Percentiles rank a stretch among this genome's conserved stretches.
Evolutionary conservation across 306 rosid species (phyloP).

Genomic region (Castanopsis chinensis): DNA sequence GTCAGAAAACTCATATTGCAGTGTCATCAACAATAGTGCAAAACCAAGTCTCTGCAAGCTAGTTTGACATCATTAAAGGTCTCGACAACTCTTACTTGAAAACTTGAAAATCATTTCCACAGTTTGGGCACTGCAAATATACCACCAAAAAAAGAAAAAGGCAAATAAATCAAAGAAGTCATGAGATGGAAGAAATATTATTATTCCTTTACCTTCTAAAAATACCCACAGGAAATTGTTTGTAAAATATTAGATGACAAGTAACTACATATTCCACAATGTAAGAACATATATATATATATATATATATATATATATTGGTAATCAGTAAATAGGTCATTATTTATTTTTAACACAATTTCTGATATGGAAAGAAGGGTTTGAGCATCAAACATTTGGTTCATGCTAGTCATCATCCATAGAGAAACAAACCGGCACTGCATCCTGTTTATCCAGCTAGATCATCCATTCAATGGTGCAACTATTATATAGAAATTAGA

Average conservation of each 20-base stretch:
- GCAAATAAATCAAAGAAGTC: slow-evolving; percentile 13
- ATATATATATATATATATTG: too few relatives aligned
- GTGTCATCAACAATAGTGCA: slow-evolving; percentile 3
- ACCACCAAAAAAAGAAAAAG: neutral
- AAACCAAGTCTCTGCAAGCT: slow-evolving; percentile 15
- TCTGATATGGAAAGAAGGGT: neutral
- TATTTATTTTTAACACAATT: too few relatives aligned
- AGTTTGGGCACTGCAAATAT: slow-evolving; percentile 88
- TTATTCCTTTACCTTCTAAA: neutral
- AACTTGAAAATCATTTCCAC: slow-evolving; percentile 92
- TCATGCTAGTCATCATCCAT: neutral
- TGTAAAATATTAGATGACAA: too few relatives aligned
- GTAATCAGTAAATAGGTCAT: too few relatives aligned
- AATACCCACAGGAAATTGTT: neutral
- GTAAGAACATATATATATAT: too few relatives aligned
- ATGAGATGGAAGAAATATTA: neutral
- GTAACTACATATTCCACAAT: too few relatives aligned
- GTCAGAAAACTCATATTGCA: neutral
- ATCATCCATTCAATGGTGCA: neutral
- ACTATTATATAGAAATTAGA: neutral
- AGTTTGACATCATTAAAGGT: slow-evolving; percentile 5
- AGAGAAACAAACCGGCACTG: neutral
- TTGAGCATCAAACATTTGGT: neutral
- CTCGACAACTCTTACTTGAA: slow-evolving; percentile 70
- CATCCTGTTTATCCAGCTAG: neutral